A percentile compares a stretch with the other conserved stretches of the same genome.
phyloP scores from a whole-genome alignment of 2,329 filamentous ascomycete species.

The Orbilia oligospora region DNA sequence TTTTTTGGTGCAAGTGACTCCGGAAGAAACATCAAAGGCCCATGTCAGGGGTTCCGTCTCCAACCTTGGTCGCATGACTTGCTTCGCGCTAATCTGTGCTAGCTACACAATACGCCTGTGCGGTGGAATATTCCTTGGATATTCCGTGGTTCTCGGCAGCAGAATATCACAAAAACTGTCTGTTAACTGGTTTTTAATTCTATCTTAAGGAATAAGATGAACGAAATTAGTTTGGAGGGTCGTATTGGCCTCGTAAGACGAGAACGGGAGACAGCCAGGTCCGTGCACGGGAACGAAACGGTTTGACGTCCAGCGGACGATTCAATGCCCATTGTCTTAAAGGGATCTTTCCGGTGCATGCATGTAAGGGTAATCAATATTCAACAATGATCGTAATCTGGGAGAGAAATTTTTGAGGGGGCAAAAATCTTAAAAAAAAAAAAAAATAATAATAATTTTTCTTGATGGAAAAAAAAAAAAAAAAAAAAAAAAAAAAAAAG shows the following conservation, averaged over 20 bases:
- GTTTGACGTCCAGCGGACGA: constrained; percentile 22
- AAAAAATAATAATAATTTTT: too few relatives aligned
- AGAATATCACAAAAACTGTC: constrained; percentile 30
- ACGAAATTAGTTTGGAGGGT: constrained; percentile 33
- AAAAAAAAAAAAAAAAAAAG: constrained; percentile 1
- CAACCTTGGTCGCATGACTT: constrained; percentile 61
- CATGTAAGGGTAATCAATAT: constrained; percentile 26
- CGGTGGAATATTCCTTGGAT: constrained; percentile 61
- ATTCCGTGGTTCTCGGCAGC: constrained; percentile 58
- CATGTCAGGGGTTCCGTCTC: constrained; percentile 61
- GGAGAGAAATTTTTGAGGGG: too few relatives aligned
- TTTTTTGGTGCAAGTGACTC: constrained; percentile 58
- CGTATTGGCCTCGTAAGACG: constrained; percentile 35
- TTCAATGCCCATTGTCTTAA: constrained; percentile 31
- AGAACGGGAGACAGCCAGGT: constrained; percentile 26
- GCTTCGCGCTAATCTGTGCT: constrained; percentile 57
- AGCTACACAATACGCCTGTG: constrained; percentile 44
- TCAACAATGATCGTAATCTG: not conserved
- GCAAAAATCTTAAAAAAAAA: not conserved
- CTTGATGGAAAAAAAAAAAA: not conserved
- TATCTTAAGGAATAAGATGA: constrained; percentile 34
- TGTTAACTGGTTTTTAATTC: constrained; percentile 23
- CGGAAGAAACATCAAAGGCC: constrained; percentile 56
- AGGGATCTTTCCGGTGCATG: constrained; percentile 3
- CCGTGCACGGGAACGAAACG: constrained; percentile 56